Percentiles rank a stretch among this genome's conserved stretches.
These are phyloP conservation scores for Polytrichum formosum DNA, from an alignment of 225 moss, liverwort and hornwort species.

Conservation along the genomic window DNA sequence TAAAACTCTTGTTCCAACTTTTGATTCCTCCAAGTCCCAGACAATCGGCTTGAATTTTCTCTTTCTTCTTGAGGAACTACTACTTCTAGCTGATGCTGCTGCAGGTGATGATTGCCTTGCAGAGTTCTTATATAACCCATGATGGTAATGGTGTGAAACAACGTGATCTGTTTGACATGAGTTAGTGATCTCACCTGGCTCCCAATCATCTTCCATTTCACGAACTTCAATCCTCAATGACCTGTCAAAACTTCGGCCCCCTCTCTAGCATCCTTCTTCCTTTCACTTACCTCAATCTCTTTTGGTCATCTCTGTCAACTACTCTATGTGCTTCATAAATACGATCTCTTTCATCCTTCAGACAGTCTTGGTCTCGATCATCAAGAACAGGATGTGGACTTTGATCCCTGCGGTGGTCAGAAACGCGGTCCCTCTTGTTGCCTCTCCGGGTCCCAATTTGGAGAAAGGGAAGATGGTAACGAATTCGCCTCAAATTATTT, in stretches of 20 bases:
- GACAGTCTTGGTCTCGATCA: background rate
- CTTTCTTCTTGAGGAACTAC: slow-evolving; percentile 65
- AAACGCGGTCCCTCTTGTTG: slow-evolving; percentile 29
- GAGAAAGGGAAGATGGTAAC: slow-evolving; percentile 33
- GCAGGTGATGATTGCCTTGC: slow-evolving; percentile 21
- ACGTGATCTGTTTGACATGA: slow-evolving; percentile 46
- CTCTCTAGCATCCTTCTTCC: slow-evolving; percentile 26
- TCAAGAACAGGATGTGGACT: background rate
- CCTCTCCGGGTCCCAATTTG: slow-evolving; percentile 40
- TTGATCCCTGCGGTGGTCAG: slow-evolving; percentile 40
- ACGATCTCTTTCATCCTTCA: slow-evolving; percentile 37
- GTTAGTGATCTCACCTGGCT: slow-evolving; percentile 49
- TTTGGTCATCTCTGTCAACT: slow-evolving; percentile 30
- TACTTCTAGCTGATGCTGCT: slow-evolving; percentile 32
- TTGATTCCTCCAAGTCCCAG: slow-evolving; percentile 91
- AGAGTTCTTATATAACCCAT: slow-evolving; percentile 13
- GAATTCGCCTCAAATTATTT: slow-evolving; percentile 17
- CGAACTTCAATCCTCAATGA: slow-evolving; percentile 42
- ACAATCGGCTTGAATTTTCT: slow-evolving; percentile 93
- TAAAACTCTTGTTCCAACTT: slow-evolving; percentile 35
- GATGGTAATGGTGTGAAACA: slow-evolving; percentile 25
- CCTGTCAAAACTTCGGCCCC: slow-evolving; percentile 15
- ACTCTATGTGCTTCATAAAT: slow-evolving; percentile 28
- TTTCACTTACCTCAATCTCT: slow-evolving; percentile 20
- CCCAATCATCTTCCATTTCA: slow-evolving; percentile 43